A percentile compares a stretch with the other conserved stretches of the same genome.
Conservation (phyloP, 441 rosid genomes). For the Viola pubescens region DNA sequence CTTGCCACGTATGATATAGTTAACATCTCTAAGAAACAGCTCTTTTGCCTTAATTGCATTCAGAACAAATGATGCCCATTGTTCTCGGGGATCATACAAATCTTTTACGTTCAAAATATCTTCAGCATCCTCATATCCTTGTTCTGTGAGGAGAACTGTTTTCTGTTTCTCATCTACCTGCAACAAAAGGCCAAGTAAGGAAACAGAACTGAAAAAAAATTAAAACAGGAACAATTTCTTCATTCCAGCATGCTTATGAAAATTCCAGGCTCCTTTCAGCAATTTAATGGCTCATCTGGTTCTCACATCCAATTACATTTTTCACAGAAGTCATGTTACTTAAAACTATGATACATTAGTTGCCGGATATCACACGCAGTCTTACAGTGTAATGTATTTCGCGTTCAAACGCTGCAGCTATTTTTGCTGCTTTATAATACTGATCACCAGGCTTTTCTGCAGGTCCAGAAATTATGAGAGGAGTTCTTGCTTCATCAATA, state of each 20-base stretch:
- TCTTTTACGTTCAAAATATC: constrained; percentile 86
- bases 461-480: constrained; percentile 87
- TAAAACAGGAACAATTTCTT: not conserved
- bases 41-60: constrained; percentile 96
- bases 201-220: constrained; percentile 1
- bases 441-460: constrained; percentile 96
- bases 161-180: constrained; percentile 97
- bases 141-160: constrained; percentile 87
- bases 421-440: constrained; percentile 89
- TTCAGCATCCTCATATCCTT: constrained; percentile 94
- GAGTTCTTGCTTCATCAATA: constrained; percentile 98
- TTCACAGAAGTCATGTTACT: no score
- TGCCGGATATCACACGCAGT: not conserved
- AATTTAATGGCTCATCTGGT: no score
- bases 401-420: constrained; percentile 78
- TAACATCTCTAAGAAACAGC: constrained; percentile 86
- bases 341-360: no score
- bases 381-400: constrained; percentile 93
- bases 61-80: constrained; percentile 84
- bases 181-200: constrained; percentile 19
- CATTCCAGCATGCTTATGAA: not conserved
- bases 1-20: constrained; percentile 84
- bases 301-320: no score
- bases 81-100: constrained; percentile 95
- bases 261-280: no score